Percentiles rank a stretch among this genome's conserved stretches.
Conservation (phyloP, 306 rosid species). For the Abrus pulchellus region DNA sequence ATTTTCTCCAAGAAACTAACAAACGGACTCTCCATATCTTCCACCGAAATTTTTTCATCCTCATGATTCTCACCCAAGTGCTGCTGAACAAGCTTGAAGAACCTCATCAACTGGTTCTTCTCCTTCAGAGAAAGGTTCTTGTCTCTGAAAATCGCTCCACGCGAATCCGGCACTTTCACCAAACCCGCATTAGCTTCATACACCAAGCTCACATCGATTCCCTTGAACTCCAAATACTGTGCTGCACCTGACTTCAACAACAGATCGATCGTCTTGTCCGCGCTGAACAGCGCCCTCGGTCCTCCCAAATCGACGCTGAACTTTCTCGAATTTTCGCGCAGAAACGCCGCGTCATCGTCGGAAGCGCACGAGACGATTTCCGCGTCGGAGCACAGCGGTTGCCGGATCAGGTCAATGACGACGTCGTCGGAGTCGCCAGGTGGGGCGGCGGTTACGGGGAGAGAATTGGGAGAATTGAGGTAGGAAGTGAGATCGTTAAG, state of each 20-base stretch:
- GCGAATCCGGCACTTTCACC: constrained; percentile 81
- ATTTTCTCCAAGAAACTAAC: constrained; percentile 74
- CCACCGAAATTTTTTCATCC: constrained; percentile 64
- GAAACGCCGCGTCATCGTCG: constrained; percentile 40
- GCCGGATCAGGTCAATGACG: constrained; percentile 50
- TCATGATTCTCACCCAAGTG: constrained; percentile 56
- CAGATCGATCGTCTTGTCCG: constrained; percentile 64
- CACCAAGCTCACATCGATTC: constrained; percentile 70
- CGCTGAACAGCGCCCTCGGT: constrained; percentile 75
- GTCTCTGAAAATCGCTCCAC: constrained; percentile 87
- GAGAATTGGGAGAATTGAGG: constrained; percentile 62
- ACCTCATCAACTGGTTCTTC: constrained; percentile 86
- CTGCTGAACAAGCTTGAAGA: constrained; percentile 89
- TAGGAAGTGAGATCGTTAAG: constrained; percentile 67
- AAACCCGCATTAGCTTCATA: constrained; percentile 65
- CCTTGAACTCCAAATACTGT: constrained; percentile 77
- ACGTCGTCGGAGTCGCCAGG: constrained; percentile 41
- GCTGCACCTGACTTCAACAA: constrained; percentile 68
- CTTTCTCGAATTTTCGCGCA: constrained; percentile 63
- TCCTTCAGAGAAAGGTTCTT: constrained; percentile 73
- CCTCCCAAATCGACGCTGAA: constrained; percentile 80
- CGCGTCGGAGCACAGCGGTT: constrained; percentile 55
- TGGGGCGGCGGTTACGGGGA: constrained; percentile 31
- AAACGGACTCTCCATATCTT: constrained; percentile 83
- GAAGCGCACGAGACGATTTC: constrained; percentile 57